Evolutionary conservation across 2,329 filamentous ascomycete species (phyloP).

Genomic region (Polytolypa hystricis): DNA sequence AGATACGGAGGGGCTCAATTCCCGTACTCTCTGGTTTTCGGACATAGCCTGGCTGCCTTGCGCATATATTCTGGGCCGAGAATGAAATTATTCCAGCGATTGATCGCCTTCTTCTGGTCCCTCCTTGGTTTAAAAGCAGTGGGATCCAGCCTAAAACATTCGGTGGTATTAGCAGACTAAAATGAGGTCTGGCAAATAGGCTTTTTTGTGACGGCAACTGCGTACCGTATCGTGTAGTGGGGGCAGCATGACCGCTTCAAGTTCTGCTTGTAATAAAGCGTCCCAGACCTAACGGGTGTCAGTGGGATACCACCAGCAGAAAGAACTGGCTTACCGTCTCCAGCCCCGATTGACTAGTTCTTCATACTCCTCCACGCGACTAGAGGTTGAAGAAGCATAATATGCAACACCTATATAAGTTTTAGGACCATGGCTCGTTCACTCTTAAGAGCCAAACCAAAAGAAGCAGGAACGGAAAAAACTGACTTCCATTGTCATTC

Average conservation of each 20-base stretch:
- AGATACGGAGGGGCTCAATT: slow-evolving; percentile 13
- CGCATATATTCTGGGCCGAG: slow-evolving; percentile 38
- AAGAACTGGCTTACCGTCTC: slow-evolving; percentile 30
- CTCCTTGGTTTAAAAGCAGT: slow-evolving; percentile 32
- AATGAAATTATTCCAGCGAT: slow-evolving; percentile 38
- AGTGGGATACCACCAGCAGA: slow-evolving; percentile 5
- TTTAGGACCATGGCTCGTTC: no score
- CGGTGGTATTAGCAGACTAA: not conserved
- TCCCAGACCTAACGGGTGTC: slow-evolving; percentile 30
- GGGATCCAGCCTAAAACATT: slow-evolving; percentile 29
- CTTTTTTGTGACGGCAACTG: no score
- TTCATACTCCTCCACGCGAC: slow-evolving; percentile 38
- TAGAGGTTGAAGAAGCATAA: slow-evolving; percentile 34
- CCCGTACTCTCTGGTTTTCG: slow-evolving; percentile 36
- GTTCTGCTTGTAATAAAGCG: slow-evolving; percentile 41
- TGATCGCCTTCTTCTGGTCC: slow-evolving; percentile 38
- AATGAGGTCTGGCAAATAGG: not conserved
- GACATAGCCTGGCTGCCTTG: slow-evolving; percentile 35
- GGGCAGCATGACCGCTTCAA: slow-evolving; percentile 76
- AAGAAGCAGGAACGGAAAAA: slow-evolving; percentile 16
- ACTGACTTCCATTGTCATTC: slow-evolving; percentile 35
- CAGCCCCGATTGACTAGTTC: slow-evolving; percentile 38
- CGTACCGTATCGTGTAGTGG: slow-evolving; percentile 51
- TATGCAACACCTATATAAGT: slow-evolving; percentile 34
- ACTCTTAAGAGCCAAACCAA: slow-evolving; percentile 1